phyloP scores from a whole-genome alignment of 495 filamentous ascomycete species.

The Tetracladium marchalianum region DNA sequence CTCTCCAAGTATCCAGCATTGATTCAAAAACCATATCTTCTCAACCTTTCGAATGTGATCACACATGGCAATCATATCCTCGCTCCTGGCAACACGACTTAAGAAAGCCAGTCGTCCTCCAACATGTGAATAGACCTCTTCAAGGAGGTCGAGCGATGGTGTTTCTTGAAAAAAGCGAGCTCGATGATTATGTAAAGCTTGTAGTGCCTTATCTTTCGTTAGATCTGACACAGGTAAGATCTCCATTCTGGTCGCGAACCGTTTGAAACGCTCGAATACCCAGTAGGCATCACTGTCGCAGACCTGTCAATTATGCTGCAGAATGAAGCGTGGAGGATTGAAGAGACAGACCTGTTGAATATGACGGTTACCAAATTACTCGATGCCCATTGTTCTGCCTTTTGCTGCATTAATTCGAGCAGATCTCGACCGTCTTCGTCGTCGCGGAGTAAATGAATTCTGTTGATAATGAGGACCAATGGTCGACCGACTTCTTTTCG shows the following conservation, averaged over 20 bases:
- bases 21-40: conserved; percentile 89
- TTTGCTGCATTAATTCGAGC: conserved; percentile 85
- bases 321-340: no score
- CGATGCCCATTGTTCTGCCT: conserved; percentile 88
- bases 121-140: conserved; percentile 71
- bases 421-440: conserved; percentile 82
- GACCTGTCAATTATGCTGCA: no score
- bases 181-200: conserved; percentile 67
- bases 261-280: conserved; percentile 91
- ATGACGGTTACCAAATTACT: conserved; percentile 76
- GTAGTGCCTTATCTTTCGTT: conserved; percentile 62
- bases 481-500: conserved; percentile 48
- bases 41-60: conserved; percentile 69
- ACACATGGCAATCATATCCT: conserved; percentile 66
- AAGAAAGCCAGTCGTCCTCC: conserved; percentile 86
- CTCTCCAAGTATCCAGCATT: conserved; percentile 84
- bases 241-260: conserved; percentile 85
- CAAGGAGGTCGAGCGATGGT: conserved; percentile 41
- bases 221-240: conserved; percentile 75
- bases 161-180: conserved; percentile 55
- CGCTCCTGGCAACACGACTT: conserved; percentile 72
- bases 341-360: conserved; percentile 40
- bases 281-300: conserved; percentile 89
- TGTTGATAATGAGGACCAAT: conserved; percentile 78
- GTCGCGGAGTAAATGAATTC: conserved; percentile 75